phyloP scores from a whole-genome alignment of 2,329 filamentous ascomycete genomes.

The Talaromyces albobiverticillius region DNA sequence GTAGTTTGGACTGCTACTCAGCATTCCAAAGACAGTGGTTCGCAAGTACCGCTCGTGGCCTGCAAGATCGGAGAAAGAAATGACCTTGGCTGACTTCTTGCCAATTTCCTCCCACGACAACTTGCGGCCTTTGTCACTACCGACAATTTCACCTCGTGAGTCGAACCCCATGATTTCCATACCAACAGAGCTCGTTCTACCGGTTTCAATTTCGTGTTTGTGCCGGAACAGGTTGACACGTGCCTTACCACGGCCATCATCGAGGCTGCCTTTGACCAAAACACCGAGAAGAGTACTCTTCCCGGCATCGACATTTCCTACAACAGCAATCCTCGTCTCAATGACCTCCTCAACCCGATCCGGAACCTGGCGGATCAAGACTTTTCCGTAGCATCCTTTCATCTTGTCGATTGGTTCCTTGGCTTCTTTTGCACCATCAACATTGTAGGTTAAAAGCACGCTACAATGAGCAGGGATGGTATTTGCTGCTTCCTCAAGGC shows the following conservation, averaged over 20 bases:
- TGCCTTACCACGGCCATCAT: constrained; percentile 90
- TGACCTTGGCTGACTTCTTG: constrained; percentile 89
- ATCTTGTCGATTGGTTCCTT: constrained; percentile 63
- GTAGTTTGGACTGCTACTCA: constrained; percentile 95
- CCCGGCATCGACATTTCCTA: constrained; percentile 95
- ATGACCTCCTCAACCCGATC: constrained; percentile 79
- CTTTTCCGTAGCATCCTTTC: constrained; percentile 75
- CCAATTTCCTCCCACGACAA: constrained; percentile 98
- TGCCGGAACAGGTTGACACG: constrained; percentile 95
- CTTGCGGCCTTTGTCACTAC: constrained; percentile 78
- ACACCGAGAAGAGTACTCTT: constrained; percentile 97
- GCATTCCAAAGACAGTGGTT: constrained; percentile 91
- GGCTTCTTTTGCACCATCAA: constrained; percentile 73
- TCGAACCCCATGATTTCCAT: constrained; percentile 99
- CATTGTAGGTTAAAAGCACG: constrained; percentile 84
- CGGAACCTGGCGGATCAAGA: constrained; percentile 75
- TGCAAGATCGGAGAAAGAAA: constrained; percentile 91
- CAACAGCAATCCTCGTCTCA: constrained; percentile 92
- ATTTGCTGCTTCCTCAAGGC: constrained; percentile 64
- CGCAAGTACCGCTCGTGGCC: constrained; percentile 93
- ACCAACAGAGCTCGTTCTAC: constrained; percentile 90
- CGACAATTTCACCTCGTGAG: constrained; percentile 75
- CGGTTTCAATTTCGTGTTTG: constrained; percentile 96
- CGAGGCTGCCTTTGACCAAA: constrained; percentile 88
- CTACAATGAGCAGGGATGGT: constrained; percentile 70